Evolutionary conservation across 148 eudicot species (phyloP).

Genomic region (Selenicereus undatus): DNA sequence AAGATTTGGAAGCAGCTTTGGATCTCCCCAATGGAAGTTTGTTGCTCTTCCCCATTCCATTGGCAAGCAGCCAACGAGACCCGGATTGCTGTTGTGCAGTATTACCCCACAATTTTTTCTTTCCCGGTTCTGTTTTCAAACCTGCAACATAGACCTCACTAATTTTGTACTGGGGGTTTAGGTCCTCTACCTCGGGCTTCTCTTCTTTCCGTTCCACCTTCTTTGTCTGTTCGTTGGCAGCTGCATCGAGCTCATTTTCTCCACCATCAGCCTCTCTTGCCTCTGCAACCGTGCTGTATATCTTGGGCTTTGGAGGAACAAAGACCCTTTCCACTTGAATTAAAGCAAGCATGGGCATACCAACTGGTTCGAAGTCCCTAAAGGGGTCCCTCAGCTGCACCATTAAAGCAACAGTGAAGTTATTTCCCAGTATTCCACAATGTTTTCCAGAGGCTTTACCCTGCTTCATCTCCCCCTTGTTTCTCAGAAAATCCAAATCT

Average conservation of each 20-base stretch:
- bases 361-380: slow-evolving; percentile 56
- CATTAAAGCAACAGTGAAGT: slow-evolving; percentile 53
- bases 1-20: slow-evolving; percentile 40
- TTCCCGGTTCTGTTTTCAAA: slow-evolving; percentile 60
- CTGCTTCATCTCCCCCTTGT: slow-evolving; percentile 27
- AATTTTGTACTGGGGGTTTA: slow-evolving; percentile 68
- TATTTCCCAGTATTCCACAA: slow-evolving; percentile 45
- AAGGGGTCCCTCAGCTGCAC: slow-evolving; percentile 66
- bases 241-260: slow-evolving; percentile 37
- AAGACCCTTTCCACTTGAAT: slow-evolving; percentile 71
- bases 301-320: slow-evolving; percentile 81
- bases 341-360: slow-evolving; percentile 56
- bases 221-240: slow-evolving; percentile 29
- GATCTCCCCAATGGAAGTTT: slow-evolving; percentile 58
- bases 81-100: slow-evolving; percentile 79
- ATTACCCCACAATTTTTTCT: slow-evolving; percentile 85
- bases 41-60: slow-evolving; percentile 92
- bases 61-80: slow-evolving; percentile 94
- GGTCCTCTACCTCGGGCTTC: slow-evolving; percentile 40
- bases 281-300: slow-evolving; percentile 54
- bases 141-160: slow-evolving; percentile 86
- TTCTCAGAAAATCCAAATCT: slow-evolving; percentile 28
- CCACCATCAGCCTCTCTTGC: slow-evolving; percentile 38
- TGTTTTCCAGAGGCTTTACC: slow-evolving; percentile 29
- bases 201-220: slow-evolving; percentile 37